phyloP scores from a whole-genome alignment of 768 basidiomycete species.

The Agrocybe praecox region DNA sequence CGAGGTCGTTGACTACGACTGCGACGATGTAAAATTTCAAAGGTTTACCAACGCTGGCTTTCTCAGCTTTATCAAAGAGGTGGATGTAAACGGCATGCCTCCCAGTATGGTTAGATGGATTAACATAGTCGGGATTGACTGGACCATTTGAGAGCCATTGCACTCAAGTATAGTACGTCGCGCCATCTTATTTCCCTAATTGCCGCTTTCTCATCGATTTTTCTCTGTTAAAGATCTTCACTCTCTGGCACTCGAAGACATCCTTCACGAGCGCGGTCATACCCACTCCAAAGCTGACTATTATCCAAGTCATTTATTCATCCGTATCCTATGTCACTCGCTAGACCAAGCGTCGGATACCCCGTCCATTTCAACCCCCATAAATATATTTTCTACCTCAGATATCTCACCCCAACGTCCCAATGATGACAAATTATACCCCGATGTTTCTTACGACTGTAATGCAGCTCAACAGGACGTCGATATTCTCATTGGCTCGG shows the following conservation, averaged over 20 bases:
- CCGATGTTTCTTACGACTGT: not conserved
- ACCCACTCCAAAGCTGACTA: slow-evolving; percentile 50
- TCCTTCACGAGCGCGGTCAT: slow-evolving; percentile 56
- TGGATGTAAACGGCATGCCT: slow-evolving; percentile 29
- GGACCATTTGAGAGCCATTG: slow-evolving; percentile 67
- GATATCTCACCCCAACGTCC: not conserved
- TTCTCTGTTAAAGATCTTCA: slow-evolving; percentile 50
- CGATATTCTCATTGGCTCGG: not conserved
- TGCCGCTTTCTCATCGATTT: not conserved
- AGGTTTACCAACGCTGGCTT: slow-evolving; percentile 55
- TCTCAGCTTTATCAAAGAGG: slow-evolving; percentile 42
- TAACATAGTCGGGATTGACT: slow-evolving; percentile 61
- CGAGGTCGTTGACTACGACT: slow-evolving; percentile 62
- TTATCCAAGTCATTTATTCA: slow-evolving; percentile 61
- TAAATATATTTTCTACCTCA: not conserved
- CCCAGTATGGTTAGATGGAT: slow-evolving; percentile 54
- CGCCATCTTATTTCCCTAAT: slow-evolving; percentile 10
- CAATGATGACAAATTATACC: not conserved
- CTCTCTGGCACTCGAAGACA: slow-evolving; percentile 66
- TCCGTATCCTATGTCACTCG: slow-evolving; percentile 57
- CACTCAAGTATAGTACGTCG: slow-evolving; percentile 55
- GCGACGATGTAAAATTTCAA: slow-evolving; percentile 41
- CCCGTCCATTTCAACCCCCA: not conserved
- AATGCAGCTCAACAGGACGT: not conserved
- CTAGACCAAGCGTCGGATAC: slow-evolving; percentile 18